Base-by-base conservation (phyloP, 2,329 filamentous ascomycete genomes). In the Leptographium wingfieldii region DNA sequence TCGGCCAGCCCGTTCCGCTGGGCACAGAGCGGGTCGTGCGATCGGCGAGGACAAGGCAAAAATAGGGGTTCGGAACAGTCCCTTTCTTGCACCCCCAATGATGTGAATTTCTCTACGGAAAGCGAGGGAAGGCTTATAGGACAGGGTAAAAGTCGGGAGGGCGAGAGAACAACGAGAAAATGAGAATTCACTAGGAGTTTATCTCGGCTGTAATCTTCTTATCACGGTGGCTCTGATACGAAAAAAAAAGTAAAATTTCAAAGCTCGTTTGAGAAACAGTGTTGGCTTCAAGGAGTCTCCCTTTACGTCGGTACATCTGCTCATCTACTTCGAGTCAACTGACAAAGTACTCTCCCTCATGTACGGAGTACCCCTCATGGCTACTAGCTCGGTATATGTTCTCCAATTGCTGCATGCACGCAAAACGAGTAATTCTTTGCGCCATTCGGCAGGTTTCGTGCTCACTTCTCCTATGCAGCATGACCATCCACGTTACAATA, bases 151-250 rank as follows among this genome's bases (percentile, higher is more conserved):
- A 48, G 40, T 16, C 43, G 55, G 56, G 25, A 55, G 55, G 58
- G 53, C 33, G 52, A 59, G 27, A 59, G 33, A 59, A 55, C 4
- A 59, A 29, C 19, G 31, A 53, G 35, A 58, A 53, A 58, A 58
- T 52, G 48, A 58, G 22, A 58, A 46, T 53, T 53, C 48, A 33
- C 35, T 46, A n/a, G 57, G 57, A 54, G 57, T 54, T 54, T 58
- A 54, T 54, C 49, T 58, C 38, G 51, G 57, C 38, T 58, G 33
- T 43, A 43, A 16, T 22, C 43, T 43, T 35, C 48, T 53, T 58
- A 38, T 53, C 38, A n/a, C 31, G 38, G 51, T 58, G 35, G 55
- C 49, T 58, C 38, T 56, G 25, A 53, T 40, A 33, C 25, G 12
- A 33, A 40, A 48, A 48, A 48, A 57, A 57, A 31, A 43, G 54